A percentile compares a stretch with the other conserved stretches of the same genome.
Evolutionary conservation across 441 rosid species (phyloP).

Genomic region (Aquilaria agallochum): DNA sequence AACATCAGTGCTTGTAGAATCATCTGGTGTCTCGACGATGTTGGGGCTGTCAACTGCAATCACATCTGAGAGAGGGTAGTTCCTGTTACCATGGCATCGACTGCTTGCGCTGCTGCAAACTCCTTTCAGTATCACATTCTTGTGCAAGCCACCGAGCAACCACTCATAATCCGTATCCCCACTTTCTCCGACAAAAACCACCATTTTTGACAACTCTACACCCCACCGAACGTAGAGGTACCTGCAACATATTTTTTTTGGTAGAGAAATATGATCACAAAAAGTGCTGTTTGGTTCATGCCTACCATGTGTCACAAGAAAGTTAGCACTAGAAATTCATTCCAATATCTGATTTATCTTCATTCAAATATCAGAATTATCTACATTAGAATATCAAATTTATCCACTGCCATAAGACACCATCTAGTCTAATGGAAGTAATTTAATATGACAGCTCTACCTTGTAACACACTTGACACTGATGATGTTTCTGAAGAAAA

Average conservation of each 20-base stretch:
- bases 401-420: too few relatives aligned
- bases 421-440: too few relatives aligned
- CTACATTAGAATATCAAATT: too few relatives aligned
- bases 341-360: too few relatives aligned
- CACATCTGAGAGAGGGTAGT: conserved; percentile 84
- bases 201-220: conserved; percentile 64
- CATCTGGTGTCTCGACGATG: conserved; percentile 45
- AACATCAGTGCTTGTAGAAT: conserved; percentile 37
- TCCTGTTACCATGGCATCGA: conserved; percentile 59
- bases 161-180: conserved; percentile 96
- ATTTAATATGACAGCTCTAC: too few relatives aligned
- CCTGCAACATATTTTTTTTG: conserved; percentile 28
- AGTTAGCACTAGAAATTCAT: too few relatives aligned
- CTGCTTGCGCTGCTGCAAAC: conserved; percentile 49
- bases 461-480: too few relatives aligned
- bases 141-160: conserved; percentile 81
- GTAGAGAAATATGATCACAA: too few relatives aligned
- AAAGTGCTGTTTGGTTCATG: too few relatives aligned
- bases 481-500: too few relatives aligned
- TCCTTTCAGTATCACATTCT: conserved; percentile 66
- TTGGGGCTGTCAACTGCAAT: conserved; percentile 65
- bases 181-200: conserved; percentile 82
- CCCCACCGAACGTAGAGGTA: conserved; percentile 92
- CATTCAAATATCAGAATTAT: too few relatives aligned
- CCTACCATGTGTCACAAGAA: too few relatives aligned